Conservation (phyloP, 495 filamentous ascomycete species). For the Diplogelasinospora grovesii region DNA sequence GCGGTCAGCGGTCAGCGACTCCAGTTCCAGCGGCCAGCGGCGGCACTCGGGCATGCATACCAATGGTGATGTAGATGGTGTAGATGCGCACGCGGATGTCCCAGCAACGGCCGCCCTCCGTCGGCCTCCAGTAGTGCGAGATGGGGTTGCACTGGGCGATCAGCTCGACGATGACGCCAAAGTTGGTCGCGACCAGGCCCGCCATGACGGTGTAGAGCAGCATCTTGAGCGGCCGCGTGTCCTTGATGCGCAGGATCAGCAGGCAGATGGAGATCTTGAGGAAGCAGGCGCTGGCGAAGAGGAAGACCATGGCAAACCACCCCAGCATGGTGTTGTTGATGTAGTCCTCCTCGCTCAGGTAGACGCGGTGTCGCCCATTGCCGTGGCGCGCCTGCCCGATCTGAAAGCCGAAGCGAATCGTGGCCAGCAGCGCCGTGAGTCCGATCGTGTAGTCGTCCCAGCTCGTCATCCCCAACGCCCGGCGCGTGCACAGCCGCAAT, state of each 20-base stretch:
- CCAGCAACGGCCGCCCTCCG: conserved; percentile 16
- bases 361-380: conserved; percentile 21
- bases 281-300: conserved; percentile 21
- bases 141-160: conserved; percentile 17
- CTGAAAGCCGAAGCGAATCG: too few relatives aligned
- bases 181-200: conserved; percentile 18
- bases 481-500: too few relatives aligned
- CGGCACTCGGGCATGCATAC: conserved; percentile 1
- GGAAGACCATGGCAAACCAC: conserved; percentile 19
- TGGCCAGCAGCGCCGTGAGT: conserved; percentile 14
- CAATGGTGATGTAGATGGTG: conserved; percentile 21
- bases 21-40: neutral
- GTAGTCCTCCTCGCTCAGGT: conserved; percentile 12
- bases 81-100: conserved; percentile 19
- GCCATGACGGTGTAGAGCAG: conserved; percentile 14
- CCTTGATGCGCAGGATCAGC: conserved; percentile 20
- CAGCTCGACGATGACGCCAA: conserved; percentile 10
- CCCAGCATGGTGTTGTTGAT: conserved; percentile 14
- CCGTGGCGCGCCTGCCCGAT: too few relatives aligned
- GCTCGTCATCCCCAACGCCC: too few relatives aligned
- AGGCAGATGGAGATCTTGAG: conserved; percentile 24
- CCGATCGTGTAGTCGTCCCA: too few relatives aligned
- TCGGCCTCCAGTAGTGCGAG: conserved; percentile 14
- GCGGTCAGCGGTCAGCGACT: neutral
- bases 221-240: conserved; percentile 9